phyloP scores from a whole-genome alignment of 2,329 filamentous ascomycete species.

The Cladosporium halotolerans region DNA sequence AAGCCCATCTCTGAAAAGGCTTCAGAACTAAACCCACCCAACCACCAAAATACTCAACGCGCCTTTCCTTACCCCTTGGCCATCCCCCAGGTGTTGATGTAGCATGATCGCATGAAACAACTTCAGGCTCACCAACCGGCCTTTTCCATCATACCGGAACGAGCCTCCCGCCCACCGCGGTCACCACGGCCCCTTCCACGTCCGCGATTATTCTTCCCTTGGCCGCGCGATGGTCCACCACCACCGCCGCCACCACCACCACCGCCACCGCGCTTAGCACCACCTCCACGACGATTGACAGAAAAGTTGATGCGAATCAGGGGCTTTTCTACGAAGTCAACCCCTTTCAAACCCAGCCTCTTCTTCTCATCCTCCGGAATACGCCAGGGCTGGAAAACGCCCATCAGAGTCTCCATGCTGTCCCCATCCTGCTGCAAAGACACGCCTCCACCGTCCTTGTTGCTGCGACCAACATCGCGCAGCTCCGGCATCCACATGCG shows the following conservation, averaged over 20 bases:
- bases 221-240: constrained; percentile 19
- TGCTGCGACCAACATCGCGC: constrained; percentile 37
- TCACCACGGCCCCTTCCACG: constrained; percentile 15
- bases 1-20: too few relatives aligned
- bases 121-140: not conserved
- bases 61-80: too few relatives aligned
- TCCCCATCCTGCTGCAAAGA: constrained; percentile 1
- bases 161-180: constrained; percentile 1
- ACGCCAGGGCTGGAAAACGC: constrained; percentile 67
- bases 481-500: constrained; percentile 69
- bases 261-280: constrained; percentile 29
- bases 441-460: not conserved
- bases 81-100: too few relatives aligned
- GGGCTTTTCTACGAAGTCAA: constrained; percentile 62
- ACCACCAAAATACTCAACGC: too few relatives aligned
- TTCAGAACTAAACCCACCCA: too few relatives aligned
- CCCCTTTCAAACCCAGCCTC: constrained; percentile 49
- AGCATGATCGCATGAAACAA: too few relatives aligned
- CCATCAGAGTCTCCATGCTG: constrained; percentile 37
- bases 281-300: constrained; percentile 40
- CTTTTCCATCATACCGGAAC: not conserved
- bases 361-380: constrained; percentile 54
- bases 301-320: constrained; percentile 60
- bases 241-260: too few relatives aligned
- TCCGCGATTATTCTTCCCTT: constrained; percentile 18